Conservation (phyloP, 164 flowering plant genomes). For the Nelumbo lutea region DNA sequence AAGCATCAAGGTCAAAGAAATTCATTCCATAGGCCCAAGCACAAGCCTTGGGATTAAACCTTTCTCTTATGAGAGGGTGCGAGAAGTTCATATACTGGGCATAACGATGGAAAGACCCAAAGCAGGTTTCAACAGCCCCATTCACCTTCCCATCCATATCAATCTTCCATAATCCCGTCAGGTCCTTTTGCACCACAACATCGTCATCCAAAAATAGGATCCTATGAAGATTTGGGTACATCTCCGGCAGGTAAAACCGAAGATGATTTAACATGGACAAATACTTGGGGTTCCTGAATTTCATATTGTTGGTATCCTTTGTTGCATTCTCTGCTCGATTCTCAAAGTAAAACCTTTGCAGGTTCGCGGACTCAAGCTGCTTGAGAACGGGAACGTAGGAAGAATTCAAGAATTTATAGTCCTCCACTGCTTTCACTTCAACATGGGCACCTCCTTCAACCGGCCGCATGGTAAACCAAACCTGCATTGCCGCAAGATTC, state of each 20-base stretch:
- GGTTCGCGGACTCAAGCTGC: conserved; percentile 50
- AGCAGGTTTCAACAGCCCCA: conserved; percentile 92
- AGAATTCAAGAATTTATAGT: conserved; percentile 56
- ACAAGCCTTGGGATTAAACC: conserved; percentile 80
- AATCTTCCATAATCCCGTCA: conserved; percentile 76
- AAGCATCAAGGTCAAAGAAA: conserved; percentile 84
- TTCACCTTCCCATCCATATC: conserved; percentile 93
- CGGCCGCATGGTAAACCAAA: conserved; percentile 89
- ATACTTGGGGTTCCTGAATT: conserved; percentile 51
- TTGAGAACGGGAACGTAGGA: conserved; percentile 65
- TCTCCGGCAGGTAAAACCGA: conserved; percentile 80
- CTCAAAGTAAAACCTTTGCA: conserved; percentile 38
- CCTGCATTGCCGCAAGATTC: conserved; percentile 86
- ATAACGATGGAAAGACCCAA: conserved; percentile 82
- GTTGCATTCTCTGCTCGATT: conserved; percentile 48
- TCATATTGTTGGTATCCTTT: conserved; percentile 44
- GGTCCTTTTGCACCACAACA: conserved; percentile 89
- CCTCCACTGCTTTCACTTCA: conserved; percentile 79
- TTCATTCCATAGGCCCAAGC: conserved; percentile 98
- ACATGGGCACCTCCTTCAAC: conserved; percentile 64
- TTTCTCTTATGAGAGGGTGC: conserved; percentile 64
- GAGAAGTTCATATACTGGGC: conserved; percentile 83
- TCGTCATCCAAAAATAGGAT: conserved; percentile 86
- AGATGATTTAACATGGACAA: conserved; percentile 71
- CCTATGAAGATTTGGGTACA: conserved; percentile 75